Percentiles rank a stretch among this genome's conserved stretches.
These are phyloP conservation scores for Helichrysum umbraculigerum DNA, from an alignment of 129 eudicot genomes.

Conservation along the genomic window DNA sequence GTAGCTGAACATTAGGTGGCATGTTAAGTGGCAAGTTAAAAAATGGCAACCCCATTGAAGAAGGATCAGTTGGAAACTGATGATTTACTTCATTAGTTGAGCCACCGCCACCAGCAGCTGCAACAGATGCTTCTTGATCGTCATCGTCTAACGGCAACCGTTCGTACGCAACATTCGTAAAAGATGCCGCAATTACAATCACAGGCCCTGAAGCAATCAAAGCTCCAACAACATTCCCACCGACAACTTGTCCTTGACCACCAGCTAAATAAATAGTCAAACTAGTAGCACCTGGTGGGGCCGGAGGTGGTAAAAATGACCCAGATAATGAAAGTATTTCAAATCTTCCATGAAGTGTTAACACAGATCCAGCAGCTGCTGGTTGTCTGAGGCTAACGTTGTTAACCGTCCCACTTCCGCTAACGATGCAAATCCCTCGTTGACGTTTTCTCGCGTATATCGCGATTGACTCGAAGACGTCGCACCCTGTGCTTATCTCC, in stretches of 20 bases:
- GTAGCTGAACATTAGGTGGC: constrained; percentile 61
- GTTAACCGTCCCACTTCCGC: constrained; percentile 75
- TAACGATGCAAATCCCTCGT: constrained; percentile 66
- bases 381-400: constrained; percentile 79
- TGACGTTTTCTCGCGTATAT: constrained; percentile 65
- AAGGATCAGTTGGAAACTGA: constrained; percentile 50
- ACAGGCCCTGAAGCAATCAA: constrained; percentile 78
- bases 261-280: constrained; percentile 77
- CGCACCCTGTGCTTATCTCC: constrained; percentile 65
- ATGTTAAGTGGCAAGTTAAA: constrained; percentile 65
- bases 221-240: constrained; percentile 76
- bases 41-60: constrained; percentile 70
- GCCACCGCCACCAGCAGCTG: constrained; percentile 36
- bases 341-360: constrained; percentile 73
- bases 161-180: constrained; percentile 84
- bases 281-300: constrained; percentile 87
- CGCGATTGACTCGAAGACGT: constrained; percentile 70
- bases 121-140: constrained; percentile 50
- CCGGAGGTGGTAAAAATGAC: constrained; percentile 82
- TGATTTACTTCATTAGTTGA: constrained; percentile 33
- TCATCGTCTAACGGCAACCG: constrained; percentile 76
- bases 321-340: constrained; percentile 79
- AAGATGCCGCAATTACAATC: constrained; percentile 74
- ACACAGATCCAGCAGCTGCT: constrained; percentile 64
- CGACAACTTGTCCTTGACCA: constrained; percentile 81